phyloP scores from a whole-genome alignment of 768 basidiomycete species.

The Cystobasidium ongulense region DNA sequence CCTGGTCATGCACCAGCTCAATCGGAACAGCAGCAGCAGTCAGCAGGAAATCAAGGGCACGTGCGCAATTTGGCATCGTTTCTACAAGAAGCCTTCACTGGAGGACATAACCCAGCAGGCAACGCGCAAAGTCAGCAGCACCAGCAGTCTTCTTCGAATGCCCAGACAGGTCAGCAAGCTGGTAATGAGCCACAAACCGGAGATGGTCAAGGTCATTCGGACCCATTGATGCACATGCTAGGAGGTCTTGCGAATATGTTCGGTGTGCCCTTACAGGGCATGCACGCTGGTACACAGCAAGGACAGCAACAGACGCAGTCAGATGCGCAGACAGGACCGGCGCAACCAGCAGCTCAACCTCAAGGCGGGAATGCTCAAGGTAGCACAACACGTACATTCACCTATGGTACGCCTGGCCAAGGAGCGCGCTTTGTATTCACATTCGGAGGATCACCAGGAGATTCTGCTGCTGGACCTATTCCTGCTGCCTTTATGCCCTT shows the following conservation, averaged over 20 bases:
- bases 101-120: not conserved
- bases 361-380: not conserved
- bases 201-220: not conserved
- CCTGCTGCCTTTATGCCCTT: conserved; percentile 3
- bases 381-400: not conserved
- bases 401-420: conserved; percentile 2
- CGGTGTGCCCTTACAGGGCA: not conserved
- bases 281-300: not conserved
- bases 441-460: not conserved
- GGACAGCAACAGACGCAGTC: not conserved
- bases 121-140: not conserved
- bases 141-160: not conserved
- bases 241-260: conserved; percentile 4
- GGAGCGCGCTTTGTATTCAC: not conserved
- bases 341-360: not conserved
- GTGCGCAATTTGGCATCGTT: conserved; percentile 24
- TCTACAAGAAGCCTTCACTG: conserved; percentile 18
- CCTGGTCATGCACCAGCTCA: not conserved
- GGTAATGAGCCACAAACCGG: not conserved
- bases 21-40: not conserved
- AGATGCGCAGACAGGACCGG: not conserved
- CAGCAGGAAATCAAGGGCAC: not conserved
- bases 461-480: not conserved
- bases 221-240: conserved; percentile 4
- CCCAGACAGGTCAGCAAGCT: not conserved